Conservation (phyloP, 148 eudicot species). For the Fagopyrum homotropicum region DNA sequence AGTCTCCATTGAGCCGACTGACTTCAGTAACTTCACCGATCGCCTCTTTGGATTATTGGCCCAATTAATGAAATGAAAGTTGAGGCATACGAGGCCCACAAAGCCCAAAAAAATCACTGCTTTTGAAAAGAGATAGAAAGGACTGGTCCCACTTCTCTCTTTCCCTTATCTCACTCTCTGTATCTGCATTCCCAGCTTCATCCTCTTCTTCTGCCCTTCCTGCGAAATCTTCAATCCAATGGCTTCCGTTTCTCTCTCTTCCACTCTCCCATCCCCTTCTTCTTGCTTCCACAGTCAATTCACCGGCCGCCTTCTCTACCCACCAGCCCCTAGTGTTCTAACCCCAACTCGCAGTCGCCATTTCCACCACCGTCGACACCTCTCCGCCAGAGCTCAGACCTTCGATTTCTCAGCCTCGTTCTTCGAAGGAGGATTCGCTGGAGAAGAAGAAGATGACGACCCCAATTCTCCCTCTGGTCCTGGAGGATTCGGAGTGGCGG, state of each 20-base stretch:
- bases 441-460: slow-evolving; percentile 25
- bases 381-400: slow-evolving; percentile 27
- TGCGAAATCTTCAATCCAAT: slow-evolving; percentile 4
- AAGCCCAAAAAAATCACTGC: neutral
- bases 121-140: neutral
- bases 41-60: neutral
- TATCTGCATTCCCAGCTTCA: neutral
- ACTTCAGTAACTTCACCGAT: too few species aligned
- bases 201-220: neutral
- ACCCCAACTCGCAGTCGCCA: neutral
- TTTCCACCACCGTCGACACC: slow-evolving; percentile 5
- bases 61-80: neutral
- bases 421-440: slow-evolving; percentile 64
- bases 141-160: neutral
- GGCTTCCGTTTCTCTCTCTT: slow-evolving; percentile 26
- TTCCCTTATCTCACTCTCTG: neutral
- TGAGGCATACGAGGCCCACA: neutral
- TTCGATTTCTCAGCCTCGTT: slow-evolving; percentile 57
- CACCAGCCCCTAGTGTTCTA: neutral
- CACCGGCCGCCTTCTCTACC: neutral
- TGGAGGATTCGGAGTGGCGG: slow-evolving; percentile 26
- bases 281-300: slow-evolving; percentile 22
- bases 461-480: slow-evolving; percentile 30
- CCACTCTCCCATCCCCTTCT: slow-evolving; percentile 22
- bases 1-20: too few species aligned